Conservation (phyloP, 129 eudicot species). For the Pseudognaphalium luteoalbum region DNA sequence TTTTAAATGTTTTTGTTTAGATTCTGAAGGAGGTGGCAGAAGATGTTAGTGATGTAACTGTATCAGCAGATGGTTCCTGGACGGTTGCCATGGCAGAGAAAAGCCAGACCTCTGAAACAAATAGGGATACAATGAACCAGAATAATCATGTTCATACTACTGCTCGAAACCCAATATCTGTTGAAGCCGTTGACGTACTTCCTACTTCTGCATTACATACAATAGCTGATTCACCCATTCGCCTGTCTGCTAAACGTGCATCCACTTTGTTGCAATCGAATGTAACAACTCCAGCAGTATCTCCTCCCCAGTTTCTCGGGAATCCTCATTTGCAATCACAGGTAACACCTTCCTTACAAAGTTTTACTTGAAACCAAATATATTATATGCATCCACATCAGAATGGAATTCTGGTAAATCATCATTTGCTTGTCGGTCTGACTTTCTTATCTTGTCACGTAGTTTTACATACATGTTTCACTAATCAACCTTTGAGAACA, state of each 20-base stretch:
- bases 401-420: background rate
- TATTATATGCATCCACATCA: background rate
- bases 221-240: background rate
- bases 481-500: too few relatives aligned
- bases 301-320: background rate
- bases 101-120: background rate
- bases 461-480: too few relatives aligned
- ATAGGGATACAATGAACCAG: slow-evolving; percentile 2
- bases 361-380: background rate
- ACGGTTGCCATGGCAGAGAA: slow-evolving; percentile 18
- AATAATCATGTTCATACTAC: background rate
- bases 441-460: background rate
- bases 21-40: slow-evolving; percentile 40
- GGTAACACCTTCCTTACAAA: background rate
- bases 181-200: background rate
- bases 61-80: slow-evolving; percentile 50
- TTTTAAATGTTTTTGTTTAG: slow-evolving; percentile 28
- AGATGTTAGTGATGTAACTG: slow-evolving; percentile 30
- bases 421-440: background rate
- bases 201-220: slow-evolving; percentile 3
- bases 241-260: background rate
- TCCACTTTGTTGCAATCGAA: background rate
- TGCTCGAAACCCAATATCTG: background rate
- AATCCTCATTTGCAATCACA: slow-evolving; percentile 7
- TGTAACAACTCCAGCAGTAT: background rate